phyloP scores from a whole-genome alignment of 164 flowering plant species.

The Vitis cinerea region DNA sequence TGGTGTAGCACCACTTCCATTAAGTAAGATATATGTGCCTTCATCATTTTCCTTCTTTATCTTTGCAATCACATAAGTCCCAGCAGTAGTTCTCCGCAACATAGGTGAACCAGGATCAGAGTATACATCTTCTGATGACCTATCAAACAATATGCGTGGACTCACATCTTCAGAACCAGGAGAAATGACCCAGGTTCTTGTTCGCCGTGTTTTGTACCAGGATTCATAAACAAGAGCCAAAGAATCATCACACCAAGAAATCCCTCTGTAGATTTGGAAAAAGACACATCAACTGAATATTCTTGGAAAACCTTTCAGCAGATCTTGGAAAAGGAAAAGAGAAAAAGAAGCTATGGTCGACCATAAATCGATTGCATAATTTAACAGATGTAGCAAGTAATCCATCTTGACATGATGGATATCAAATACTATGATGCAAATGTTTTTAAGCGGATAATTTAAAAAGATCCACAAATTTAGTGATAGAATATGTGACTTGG shows the following conservation, averaged over 20 bases:
- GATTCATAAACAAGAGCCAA: conserved; percentile 92
- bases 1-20: conserved; percentile 98
- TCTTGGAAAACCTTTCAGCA: background rate
- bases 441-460: background rate
- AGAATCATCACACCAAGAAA: conserved; percentile 95
- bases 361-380: background rate
- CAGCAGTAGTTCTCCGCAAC: conserved; percentile 77
- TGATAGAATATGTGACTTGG: too few species aligned
- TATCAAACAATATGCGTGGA: conserved; percentile 86
- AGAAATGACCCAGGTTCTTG: conserved; percentile 87
- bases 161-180: conserved; percentile 64
- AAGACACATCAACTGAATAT: background rate
- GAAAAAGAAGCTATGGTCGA: background rate
- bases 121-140: conserved; percentile 97
- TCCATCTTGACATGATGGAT: background rate
- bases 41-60: conserved; percentile 69
- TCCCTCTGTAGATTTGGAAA: conserved; percentile 52
- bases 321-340: background rate
- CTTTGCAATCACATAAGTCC: conserved; percentile 89
- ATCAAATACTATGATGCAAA: background rate
- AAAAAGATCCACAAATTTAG: too few species aligned
- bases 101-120: conserved; percentile 99
- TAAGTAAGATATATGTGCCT: conserved; percentile 63
- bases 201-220: conserved; percentile 90
- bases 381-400: background rate